Base-by-base conservation (phyloP, 257 asterid genomes). In the Gynochthodes officinalis region DNA sequence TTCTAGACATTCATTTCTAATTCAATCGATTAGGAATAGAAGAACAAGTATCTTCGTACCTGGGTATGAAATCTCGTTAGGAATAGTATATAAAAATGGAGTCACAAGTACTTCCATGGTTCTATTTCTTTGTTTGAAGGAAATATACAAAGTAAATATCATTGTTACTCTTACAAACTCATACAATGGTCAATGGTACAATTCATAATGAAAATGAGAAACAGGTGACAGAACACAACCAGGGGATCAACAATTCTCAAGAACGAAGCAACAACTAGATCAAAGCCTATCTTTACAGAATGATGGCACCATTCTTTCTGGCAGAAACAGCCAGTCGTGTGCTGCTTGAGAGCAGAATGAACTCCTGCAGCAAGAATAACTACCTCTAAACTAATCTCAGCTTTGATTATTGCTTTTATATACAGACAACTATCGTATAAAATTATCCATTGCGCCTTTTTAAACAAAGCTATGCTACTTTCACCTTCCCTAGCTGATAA, bases 401-500 rank as follows among this genome's bases (percentile, higher is more conserved):
- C 49, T 39, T 40, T 2, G 42, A 21, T 14, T 9, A 25, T 27
- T 40, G 4, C 59, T 18, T 25, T 10, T 46, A 27, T 27, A 8
- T 52, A 44, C 64, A 69, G 12, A 23, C 28, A 63, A 7, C 67
- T 16, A 18, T 6, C 5, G 10, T 2, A 9, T 28, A 30, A 59
- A 59, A 60, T 39, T 15, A 61, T 33, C 27, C n/a, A 35, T 32
- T 46, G 42, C 32, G 27, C 37, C n/a, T 27, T 21, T 15, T 23
- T 11, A 12, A 14, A 25, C 62, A 48, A 7, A 7, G 23, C 80
- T 74, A 89, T 59, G 82, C 85, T 19, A 85, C 68, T 76, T 82
- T 87, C 65, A 79, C 64, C 87, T 86, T 82, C 46, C 69, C 87
- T 3, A 73, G 65, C 75, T 87, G 85, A 67, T 79, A 78, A 35